Base-by-base conservation (phyloP, 352 stramenopile species). In the Phytophthora fragariaefolia region DNA sequence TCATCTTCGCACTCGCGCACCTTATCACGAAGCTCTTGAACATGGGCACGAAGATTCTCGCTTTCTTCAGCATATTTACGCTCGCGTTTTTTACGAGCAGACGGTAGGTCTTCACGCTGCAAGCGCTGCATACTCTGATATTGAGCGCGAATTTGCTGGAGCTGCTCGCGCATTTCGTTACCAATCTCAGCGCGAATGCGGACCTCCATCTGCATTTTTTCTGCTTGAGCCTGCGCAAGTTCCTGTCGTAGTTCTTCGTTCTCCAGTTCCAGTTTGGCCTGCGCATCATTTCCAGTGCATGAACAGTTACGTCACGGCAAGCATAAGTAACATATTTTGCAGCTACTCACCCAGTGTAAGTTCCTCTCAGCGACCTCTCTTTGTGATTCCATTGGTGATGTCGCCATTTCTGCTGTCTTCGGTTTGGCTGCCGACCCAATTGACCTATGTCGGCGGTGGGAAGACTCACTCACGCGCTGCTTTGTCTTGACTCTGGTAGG, bases 1-100 rank as follows among this genome's bases (percentile, higher is more conserved):
- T 95, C 87, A n/a, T 95, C 87, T 57, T 95, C 87, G 26, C 84
- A 92, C 56, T 95, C 87, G 23, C 57, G 70, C 4, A 92, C 70
- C 61, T 91, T 89, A 56, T 87, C 73, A 55, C 88, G 84, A 10
- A 92, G 59, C 55, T 87, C 73, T 3, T 82, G 68, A 22, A 96
- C 76, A 34, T 92, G 80, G 1, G 78, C 48, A 23, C 85, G 80
- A 49, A 96, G 71, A 28, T 72, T 73, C 17, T 85, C 65, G 26
- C 70, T 80, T 62, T 93, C 82, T 46, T 86, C 69, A 7, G 59
- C 66, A 8, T 75, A 74, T 45, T 74, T 63, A n/a, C 70, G 69
- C 58, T 82, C 69, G 5, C 74, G 71, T 45, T 74, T 72, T 54
- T 83, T 83, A 20, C 67, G 52, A 27, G 69, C 70, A 20, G 76